These are phyloP conservation scores for Neckera pumila DNA, from an alignment of 225 moss, liverwort and hornwort species.

Conservation along the genomic window DNA sequence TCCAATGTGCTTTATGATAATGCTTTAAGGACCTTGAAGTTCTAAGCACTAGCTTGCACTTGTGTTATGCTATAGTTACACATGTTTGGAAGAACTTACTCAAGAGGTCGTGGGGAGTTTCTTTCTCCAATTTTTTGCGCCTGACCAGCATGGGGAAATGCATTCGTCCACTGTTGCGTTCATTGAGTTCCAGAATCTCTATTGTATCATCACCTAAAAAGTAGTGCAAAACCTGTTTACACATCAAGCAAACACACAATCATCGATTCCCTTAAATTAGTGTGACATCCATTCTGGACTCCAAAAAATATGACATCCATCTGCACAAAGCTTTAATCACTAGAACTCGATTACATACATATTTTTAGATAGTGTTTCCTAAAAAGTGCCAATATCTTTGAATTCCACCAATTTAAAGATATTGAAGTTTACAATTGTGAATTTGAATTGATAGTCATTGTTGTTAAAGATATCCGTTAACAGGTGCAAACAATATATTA, in stretches of 20 bases:
- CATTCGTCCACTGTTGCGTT: conserved; percentile 77
- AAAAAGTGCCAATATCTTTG: neutral
- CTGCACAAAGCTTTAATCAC: neutral
- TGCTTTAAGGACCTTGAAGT: neutral
- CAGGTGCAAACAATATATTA: no score
- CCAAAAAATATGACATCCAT: neutral
- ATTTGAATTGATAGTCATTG: neutral
- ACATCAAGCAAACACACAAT: neutral
- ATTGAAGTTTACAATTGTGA: neutral
- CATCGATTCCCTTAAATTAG: neutral
- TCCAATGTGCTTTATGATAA: no score
- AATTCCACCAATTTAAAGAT: neutral
- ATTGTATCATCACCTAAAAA: conserved; percentile 92
- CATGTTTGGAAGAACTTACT: conserved; percentile 11
- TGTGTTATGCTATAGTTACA: neutral
- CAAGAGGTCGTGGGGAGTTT: conserved; percentile 69
- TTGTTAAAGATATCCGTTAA: neutral
- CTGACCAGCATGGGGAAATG: conserved; percentile 66
- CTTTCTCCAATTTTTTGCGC: conserved; percentile 53
- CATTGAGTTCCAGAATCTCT: conserved; percentile 81
- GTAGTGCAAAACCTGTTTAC: conserved; percentile 63
- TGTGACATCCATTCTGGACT: no score
- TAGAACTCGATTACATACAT: neutral
- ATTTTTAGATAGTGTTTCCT: no score
- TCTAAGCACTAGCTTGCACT: neutral